A percentile compares a stretch with the other conserved stretches of the same genome.
These are phyloP conservation scores for Phytopythium mirpurense DNA, from an alignment of 352 stramenopile genomes.

Conservation along the genomic window DNA sequence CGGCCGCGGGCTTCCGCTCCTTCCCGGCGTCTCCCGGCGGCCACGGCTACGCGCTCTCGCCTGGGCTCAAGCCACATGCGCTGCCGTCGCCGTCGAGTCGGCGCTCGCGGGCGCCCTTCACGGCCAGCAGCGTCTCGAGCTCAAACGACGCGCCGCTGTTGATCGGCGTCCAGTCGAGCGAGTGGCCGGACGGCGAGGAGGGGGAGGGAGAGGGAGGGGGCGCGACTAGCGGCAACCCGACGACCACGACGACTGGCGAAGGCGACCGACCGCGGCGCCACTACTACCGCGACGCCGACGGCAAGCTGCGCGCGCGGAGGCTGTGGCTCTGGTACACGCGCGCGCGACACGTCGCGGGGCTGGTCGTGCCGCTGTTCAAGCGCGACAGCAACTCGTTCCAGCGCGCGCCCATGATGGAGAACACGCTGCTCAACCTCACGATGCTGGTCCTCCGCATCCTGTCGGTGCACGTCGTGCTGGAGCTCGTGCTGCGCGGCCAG, in stretches of 20 bases:
- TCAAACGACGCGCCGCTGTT: slow-evolving; percentile 1
- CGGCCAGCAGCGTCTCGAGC: neutral
- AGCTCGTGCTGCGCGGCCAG: slow-evolving; percentile 22
- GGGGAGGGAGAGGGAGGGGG: neutral
- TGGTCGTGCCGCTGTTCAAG: slow-evolving; percentile 55
- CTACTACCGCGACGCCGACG: slow-evolving; percentile 56
- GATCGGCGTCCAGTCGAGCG: neutral
- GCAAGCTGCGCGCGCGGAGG: slow-evolving; percentile 39
- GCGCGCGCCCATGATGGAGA: slow-evolving; percentile 65
- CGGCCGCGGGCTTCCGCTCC: neutral
- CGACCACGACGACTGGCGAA: too few species aligned
- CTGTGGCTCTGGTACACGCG: slow-evolving; percentile 58
- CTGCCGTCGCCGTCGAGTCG: neutral
- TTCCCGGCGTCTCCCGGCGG: neutral
- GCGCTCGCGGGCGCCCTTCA: neutral
- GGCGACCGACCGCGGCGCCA: slow-evolving; percentile 33
- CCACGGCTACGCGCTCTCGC: slow-evolving; percentile 3
- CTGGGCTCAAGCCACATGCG: too few species aligned
- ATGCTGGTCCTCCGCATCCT: slow-evolving; percentile 49
- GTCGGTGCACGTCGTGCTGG: slow-evolving; percentile 40
- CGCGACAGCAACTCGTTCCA: slow-evolving; percentile 78
- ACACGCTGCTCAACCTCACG: slow-evolving; percentile 61
- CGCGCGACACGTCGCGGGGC: slow-evolving; percentile 33
- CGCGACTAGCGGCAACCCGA: neutral
- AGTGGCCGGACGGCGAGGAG: neutral